Conservation (phyloP, 345 rosid species). For the Linum lewisii region DNA sequence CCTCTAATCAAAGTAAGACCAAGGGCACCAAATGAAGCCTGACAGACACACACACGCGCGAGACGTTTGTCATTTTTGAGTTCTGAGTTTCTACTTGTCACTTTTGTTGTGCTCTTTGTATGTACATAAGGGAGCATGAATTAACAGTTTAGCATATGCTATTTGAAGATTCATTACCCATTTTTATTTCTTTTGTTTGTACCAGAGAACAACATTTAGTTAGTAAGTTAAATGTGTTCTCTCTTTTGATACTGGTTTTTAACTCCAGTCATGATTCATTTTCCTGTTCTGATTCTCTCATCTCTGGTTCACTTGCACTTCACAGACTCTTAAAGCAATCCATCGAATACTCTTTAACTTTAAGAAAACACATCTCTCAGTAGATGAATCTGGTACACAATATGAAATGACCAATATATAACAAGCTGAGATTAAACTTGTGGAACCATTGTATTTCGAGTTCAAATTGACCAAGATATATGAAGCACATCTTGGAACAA, state of each 20-base stretch:
- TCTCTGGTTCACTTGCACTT: too few species aligned
- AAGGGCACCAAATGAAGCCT: background rate
- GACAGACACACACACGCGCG: background rate
- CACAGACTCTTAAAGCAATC: too few species aligned
- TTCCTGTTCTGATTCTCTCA: background rate
- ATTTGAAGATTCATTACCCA: background rate
- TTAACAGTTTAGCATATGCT: background rate
- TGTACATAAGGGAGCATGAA: background rate
- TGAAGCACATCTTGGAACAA: slow-evolving; percentile 11
- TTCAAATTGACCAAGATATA: background rate
- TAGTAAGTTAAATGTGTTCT: background rate
- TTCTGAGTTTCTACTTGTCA: background rate
- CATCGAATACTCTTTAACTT: too few species aligned
- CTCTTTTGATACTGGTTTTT: background rate
- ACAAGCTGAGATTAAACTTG: background rate
- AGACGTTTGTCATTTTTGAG: background rate
- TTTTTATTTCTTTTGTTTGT: background rate
- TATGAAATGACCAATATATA: too few species aligned
- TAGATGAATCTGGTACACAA: too few species aligned
- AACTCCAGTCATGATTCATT: background rate
- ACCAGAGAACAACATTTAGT: background rate
- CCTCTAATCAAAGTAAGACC: background rate
- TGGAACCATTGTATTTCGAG: background rate
- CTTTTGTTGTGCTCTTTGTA: background rate
- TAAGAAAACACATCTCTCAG: too few species aligned